These are phyloP conservation scores for Phaeotremella skinneri DNA, from an alignment of 768 basidiomycete genomes.

Conservation along the genomic window DNA sequence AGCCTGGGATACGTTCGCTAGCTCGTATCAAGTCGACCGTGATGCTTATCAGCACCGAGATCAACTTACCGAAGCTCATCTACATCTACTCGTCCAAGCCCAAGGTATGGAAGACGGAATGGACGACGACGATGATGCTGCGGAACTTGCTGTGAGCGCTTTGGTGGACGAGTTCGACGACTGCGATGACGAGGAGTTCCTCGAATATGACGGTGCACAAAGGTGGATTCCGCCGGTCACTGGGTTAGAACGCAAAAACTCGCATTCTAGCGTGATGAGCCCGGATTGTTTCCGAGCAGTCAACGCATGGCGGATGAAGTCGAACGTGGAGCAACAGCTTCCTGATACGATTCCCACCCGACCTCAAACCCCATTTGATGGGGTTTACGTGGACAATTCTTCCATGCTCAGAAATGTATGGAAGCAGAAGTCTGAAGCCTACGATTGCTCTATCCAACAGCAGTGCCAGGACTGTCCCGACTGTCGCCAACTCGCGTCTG, in stretches of 20 bases:
- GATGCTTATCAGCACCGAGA: neutral
- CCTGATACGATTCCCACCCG: neutral
- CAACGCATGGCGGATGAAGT: neutral
- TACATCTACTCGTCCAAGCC: neutral
- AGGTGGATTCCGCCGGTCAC: slow-evolving; percentile 31
- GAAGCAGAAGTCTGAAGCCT: neutral
- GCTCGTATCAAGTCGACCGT: slow-evolving; percentile 11
- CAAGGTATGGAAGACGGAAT: neutral
- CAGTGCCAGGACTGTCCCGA: no score
- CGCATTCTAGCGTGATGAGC: slow-evolving; percentile 21
- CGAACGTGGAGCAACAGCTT: neutral
- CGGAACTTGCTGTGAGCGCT: slow-evolving; percentile 18
- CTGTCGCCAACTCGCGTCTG: no score
- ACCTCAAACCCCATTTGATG: neutral
- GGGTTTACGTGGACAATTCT: neutral
- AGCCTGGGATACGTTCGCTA: slow-evolving; percentile 27
- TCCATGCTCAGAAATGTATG: neutral
- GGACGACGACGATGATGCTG: slow-evolving; percentile 16
- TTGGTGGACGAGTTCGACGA: slow-evolving; percentile 29
- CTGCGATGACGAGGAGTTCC: slow-evolving; percentile 32
- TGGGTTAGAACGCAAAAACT: slow-evolving; percentile 25
- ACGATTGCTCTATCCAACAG: no score
- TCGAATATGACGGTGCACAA: slow-evolving; percentile 43
- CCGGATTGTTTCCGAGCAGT: neutral
- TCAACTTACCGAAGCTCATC: neutral